Evolutionary conservation across 1,139 yeast genomes (phyloP).

Genomic region (Trichomonascaceae sp.): DNA sequence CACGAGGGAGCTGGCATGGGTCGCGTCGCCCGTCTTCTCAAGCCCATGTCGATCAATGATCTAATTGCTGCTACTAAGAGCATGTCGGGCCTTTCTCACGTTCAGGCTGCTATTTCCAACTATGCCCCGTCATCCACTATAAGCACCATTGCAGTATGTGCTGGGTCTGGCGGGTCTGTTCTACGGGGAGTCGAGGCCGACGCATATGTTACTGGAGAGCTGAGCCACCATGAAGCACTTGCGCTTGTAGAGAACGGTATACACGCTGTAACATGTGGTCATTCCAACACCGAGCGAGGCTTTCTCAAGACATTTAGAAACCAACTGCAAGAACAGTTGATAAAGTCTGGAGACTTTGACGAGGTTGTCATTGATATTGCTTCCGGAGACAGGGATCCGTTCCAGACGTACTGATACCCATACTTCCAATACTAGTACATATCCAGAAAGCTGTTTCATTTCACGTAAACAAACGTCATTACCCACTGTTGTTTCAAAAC

Average conservation of each 20-base stretch:
- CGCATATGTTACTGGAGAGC: constrained; percentile 77
- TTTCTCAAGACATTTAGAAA: constrained; percentile 41
- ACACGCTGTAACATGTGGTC: constrained; percentile 68
- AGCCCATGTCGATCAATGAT: constrained; percentile 32
- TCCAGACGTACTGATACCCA: no score
- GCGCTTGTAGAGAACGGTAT: constrained; percentile 59
- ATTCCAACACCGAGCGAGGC: constrained; percentile 87
- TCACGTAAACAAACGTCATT: no score
- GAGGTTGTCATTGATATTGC: no score
- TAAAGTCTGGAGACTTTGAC: no score
- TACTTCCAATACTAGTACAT: no score
- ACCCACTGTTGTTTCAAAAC: no score
- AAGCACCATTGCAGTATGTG: constrained; percentile 64
- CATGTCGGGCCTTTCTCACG: constrained; percentile 36
- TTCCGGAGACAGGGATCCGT: no score
- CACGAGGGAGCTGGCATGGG: constrained; percentile 71
- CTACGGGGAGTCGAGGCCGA: constrained; percentile 58
- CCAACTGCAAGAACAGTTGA: constrained; percentile 38
- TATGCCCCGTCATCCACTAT: no score
- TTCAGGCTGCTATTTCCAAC: constrained; percentile 50
- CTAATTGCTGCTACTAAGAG: constrained; percentile 44
- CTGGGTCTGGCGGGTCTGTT: constrained; percentile 82
- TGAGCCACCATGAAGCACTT: constrained; percentile 85
- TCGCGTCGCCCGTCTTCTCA: constrained; percentile 41
- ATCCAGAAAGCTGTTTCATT: no score